phyloP scores from a whole-genome alignment of 2,329 filamentous ascomycete genomes.

The Neopestalotiopsis sp. region DNA sequence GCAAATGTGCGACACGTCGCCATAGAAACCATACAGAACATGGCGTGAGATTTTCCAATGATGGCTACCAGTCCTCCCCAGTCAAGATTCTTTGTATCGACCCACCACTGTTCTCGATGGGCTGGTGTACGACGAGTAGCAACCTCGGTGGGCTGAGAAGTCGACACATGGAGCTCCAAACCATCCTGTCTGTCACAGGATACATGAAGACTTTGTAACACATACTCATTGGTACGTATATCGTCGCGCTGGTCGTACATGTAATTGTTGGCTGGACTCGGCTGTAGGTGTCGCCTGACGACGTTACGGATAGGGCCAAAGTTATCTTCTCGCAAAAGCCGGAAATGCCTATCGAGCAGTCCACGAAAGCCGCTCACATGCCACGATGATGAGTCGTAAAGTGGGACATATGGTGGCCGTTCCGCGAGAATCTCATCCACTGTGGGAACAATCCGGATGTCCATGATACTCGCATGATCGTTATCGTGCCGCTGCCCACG shows the following conservation, averaged over 20 bases:
- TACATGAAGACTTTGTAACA: background rate
- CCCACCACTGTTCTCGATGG: constrained; percentile 14
- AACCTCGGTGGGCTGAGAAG: constrained; percentile 2
- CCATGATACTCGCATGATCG: background rate
- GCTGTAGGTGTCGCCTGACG: background rate
- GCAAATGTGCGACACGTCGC: constrained; percentile 7
- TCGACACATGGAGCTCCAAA: background rate
- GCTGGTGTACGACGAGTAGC: background rate
- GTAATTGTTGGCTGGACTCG: background rate
- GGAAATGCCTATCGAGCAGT: constrained; percentile 12
- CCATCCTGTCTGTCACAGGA: background rate
- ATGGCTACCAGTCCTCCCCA: constrained; percentile 2
- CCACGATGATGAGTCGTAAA: constrained; percentile 8
- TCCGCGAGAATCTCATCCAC: background rate
- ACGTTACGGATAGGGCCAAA: background rate
- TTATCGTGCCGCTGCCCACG: background rate
- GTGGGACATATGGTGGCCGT: background rate
- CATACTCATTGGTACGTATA: constrained; percentile 2
- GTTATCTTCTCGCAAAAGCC: constrained; percentile 26
- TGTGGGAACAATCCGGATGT: constrained; percentile 5
- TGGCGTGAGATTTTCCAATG: background rate
- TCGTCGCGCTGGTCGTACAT: background rate
- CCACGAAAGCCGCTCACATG: constrained; percentile 3
- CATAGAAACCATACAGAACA: constrained; percentile 10
- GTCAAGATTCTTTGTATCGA: constrained; percentile 4